A percentile compares a stretch with the other conserved stretches of the same genome.
Evolutionary conservation across 2,329 filamentous ascomycete species (phyloP).

Genomic region (Exophiala dermatitidis): DNA sequence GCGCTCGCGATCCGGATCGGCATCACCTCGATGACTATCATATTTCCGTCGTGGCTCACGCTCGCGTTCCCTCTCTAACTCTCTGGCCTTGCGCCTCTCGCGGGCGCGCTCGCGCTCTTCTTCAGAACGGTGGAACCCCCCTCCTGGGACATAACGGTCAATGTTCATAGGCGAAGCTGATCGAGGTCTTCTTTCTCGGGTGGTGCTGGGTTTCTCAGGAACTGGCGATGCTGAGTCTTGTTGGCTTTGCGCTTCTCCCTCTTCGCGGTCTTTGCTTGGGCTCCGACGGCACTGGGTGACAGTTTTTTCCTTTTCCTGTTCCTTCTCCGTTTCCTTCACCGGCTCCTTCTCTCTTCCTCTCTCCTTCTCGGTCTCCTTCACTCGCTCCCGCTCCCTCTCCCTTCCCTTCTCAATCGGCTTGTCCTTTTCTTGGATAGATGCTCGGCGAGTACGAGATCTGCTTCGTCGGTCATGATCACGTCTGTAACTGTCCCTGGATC

Average conservation of each 20-base stretch:
- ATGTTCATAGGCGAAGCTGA: conserved; percentile 32
- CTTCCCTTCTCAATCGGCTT: neutral
- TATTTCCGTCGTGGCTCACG: conserved; percentile 20
- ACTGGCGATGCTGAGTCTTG: conserved; percentile 18
- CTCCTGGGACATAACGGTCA: conserved; percentile 41
- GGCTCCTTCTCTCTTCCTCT: neutral
- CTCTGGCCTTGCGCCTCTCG: neutral
- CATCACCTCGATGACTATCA: conserved; percentile 27
- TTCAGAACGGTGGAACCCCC: conserved; percentile 26
- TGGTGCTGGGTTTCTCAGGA: conserved; percentile 14
- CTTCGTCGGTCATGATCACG: conserved; percentile 20
- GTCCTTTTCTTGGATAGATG: conserved; percentile 10
- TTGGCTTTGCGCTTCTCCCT: conserved; percentile 24
- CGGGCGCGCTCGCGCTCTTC: conserved; percentile 28
- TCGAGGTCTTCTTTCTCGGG: conserved; percentile 27
- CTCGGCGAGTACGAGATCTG: conserved; percentile 22
- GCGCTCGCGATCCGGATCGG: conserved; percentile 20
- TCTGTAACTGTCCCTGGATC: conserved; percentile 24
- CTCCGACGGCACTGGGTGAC: conserved; percentile 3
- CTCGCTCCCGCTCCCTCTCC: neutral
- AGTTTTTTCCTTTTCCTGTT: conserved; percentile 1
- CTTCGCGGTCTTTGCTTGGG: conserved; percentile 25
- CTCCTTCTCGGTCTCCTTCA: neutral
- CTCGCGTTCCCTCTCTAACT: neutral
- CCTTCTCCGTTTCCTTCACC: neutral